Evolutionary conservation across 2,329 filamentous ascomycete genomes (phyloP).

Genomic region (Xylariaceae sp.): DNA sequence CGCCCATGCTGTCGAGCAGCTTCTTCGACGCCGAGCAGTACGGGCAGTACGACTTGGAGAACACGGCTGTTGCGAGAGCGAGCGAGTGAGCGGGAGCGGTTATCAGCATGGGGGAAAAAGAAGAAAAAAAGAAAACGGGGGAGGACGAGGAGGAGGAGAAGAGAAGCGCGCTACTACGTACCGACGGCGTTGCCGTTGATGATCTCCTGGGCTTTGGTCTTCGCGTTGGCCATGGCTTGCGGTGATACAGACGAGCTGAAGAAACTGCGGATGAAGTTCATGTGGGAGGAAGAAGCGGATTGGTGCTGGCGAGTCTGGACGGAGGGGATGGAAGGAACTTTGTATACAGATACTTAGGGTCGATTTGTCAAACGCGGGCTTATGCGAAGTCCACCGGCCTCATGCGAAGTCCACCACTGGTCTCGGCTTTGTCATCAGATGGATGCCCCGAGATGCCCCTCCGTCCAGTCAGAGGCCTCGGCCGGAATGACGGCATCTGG

Average conservation of each 20-base stretch:
- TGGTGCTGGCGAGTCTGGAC: too few relatives aligned
- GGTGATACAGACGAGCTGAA: constrained; percentile 54
- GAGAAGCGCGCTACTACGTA: constrained; percentile 34
- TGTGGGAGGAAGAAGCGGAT: too few relatives aligned
- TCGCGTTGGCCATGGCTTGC: constrained; percentile 72
- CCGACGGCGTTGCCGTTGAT: constrained; percentile 85
- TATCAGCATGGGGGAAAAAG: not conserved
- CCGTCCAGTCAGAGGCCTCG: too few relatives aligned
- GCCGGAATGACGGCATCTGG: too few relatives aligned
- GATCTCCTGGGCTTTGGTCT: constrained; percentile 73
- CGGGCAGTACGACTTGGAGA: constrained; percentile 95
- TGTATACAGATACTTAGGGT: too few relatives aligned
- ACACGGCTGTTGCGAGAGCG: constrained; percentile 57
- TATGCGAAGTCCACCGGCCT: too few relatives aligned
- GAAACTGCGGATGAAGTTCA: constrained; percentile 56
- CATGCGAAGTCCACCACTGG: too few relatives aligned
- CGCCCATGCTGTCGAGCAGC: constrained; percentile 60
- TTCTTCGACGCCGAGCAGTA: constrained; percentile 80
- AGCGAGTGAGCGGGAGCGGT: constrained; percentile 6
- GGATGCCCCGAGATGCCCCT: too few relatives aligned
- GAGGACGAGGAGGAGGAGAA: not conserved
- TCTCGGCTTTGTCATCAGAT: too few relatives aligned
- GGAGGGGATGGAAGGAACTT: too few relatives aligned
- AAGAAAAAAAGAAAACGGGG: not conserved
- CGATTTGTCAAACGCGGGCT: too few relatives aligned